Evolutionary conservation across 768 basidiomycete species (phyloP), one percentile per base, ranked within the genome.

Genomic region (Boletus tomentosulus): DNA sequence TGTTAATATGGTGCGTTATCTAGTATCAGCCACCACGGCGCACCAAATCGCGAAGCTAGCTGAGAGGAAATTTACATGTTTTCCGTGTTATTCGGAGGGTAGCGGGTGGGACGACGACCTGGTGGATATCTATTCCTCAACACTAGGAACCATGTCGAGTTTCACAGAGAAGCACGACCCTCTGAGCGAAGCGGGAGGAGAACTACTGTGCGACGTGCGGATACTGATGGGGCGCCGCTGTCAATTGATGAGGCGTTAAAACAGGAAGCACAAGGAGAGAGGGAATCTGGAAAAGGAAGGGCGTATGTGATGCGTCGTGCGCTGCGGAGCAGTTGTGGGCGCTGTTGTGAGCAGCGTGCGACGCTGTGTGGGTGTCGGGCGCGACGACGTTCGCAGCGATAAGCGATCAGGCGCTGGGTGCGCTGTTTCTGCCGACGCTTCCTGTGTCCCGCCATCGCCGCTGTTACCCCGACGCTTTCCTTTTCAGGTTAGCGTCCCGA

Each of bases 391-490:
- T 51, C 53, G 54, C 51, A 58, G 42, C 55, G 62, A 65, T 56
- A 56, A 53, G 51, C 37, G 30, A 58, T 61, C 51, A 52, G 25
- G 31, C 48, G 51, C 45, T 48, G 50, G 54, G 35, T 56, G 34
- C 51, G 51, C 49, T 52, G 52, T 52, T 55, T 59, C 46, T 57
- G 34, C 61, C 52, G 58, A 58, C 46, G 48, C 51, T 54, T 62
- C 48, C 47, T 59, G 56, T 62, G 51, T 42, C 39, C 35, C 62
- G 57, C 55, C 68, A 58, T 51, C 57, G 58, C 34, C 62, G 55
- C 66, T 24, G 5, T 59, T 15, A 3, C 15, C 53, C 66, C 68
- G 67, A 58, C 61, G 35, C 34, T 27, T 59, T 50, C 63, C 53
- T 58, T 50, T 53, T 55, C 28, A 3, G 55, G 58, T 15, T 43